Conservation (phyloP, 2,329 filamentous ascomycete genomes). For the Colletotrichum sp. region DNA sequence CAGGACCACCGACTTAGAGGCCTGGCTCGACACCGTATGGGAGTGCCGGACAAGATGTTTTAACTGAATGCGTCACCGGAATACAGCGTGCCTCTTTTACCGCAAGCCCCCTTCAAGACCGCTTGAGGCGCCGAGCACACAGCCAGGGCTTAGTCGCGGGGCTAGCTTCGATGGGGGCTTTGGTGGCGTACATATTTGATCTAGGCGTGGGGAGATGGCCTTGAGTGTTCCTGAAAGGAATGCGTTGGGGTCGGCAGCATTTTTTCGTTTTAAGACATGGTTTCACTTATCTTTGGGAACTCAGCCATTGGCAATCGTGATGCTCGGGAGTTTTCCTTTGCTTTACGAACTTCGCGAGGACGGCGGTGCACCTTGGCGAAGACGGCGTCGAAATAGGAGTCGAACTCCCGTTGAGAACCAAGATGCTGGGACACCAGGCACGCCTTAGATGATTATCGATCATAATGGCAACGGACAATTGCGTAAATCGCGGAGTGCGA, state of each 20-base stretch:
- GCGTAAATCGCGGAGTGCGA: not conserved
- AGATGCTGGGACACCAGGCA: not conserved
- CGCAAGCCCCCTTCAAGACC: not conserved
- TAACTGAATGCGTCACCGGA: not conserved
- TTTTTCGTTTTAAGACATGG: not conserved
- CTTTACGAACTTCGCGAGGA: not conserved
- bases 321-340: too few relatives aligned
- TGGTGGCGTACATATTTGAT: not conserved
- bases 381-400: not conserved
- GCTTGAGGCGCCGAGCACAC: not conserved
- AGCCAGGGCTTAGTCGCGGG: not conserved
- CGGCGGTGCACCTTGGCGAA: not conserved
- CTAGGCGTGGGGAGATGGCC: not conserved
- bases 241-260: not conserved
- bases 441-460: not conserved
- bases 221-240: not conserved
- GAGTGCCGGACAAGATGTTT: not conserved
- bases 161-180: not conserved
- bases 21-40: not conserved
- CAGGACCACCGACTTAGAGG: not conserved
- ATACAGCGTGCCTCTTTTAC: not conserved
- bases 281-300: not conserved
- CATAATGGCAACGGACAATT: not conserved
- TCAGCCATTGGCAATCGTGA: not conserved
- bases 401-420: constrained; percentile 10